Percentiles rank a stretch among this genome's conserved stretches.
Evolutionary conservation across 495 filamentous ascomycete species (phyloP).

Genomic region (Xylaria sp.): DNA sequence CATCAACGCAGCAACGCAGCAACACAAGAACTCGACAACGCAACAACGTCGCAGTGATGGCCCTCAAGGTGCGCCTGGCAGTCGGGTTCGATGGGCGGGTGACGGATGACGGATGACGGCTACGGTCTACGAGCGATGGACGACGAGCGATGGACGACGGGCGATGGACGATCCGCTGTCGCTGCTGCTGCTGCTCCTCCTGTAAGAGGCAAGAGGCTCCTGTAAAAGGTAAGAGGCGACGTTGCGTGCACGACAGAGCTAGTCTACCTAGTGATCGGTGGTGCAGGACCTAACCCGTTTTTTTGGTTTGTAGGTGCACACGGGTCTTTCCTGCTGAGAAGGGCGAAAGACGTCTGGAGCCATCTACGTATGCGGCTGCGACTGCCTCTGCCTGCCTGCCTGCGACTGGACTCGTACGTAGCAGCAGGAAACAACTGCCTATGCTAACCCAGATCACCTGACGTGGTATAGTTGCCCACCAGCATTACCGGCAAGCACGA

Average conservation of each 20-base stretch:
- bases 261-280: conserved; percentile 10
- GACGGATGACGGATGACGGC: not conserved
- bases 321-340: not conserved
- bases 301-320: not conserved
- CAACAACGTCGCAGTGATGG: not conserved
- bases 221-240: no score
- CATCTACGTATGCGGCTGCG: conserved; percentile 6
- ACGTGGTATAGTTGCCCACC: not conserved
- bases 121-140: no score
- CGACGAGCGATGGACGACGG: not conserved
- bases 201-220: not conserved
- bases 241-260: conserved; percentile 4
- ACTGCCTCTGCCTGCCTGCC: no score
- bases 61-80: not conserved
- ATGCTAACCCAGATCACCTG: not conserved
- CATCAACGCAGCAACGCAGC: no score
- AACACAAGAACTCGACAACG: no score
- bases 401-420: not conserved
- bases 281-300: conserved; percentile 14
- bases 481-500: not conserved
- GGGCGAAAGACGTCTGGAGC: conserved; percentile 1
- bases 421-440: not conserved
- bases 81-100: not conserved
- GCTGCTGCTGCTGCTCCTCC: not conserved
- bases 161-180: not conserved